Percentiles rank a stretch among this genome's conserved stretches.
Conservation (phyloP, 768 basidiomycete species). For the Lyophyllum atratum region DNA sequence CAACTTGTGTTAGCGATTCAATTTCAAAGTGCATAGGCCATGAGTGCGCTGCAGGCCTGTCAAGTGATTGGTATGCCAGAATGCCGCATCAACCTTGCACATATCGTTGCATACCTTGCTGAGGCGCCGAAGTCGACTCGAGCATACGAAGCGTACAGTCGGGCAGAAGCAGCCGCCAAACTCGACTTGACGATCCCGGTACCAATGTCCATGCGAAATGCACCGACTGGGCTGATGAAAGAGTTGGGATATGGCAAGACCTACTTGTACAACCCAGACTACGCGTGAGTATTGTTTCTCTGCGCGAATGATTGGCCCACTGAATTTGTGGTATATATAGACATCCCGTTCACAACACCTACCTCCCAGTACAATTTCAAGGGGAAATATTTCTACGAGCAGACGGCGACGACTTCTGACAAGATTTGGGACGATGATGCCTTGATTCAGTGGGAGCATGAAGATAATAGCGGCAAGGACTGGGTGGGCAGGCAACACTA, state of each 20-base stretch:
- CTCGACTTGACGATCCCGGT: conserved; percentile 56
- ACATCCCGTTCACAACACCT: conserved; percentile 69
- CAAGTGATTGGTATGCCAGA: conserved; percentile 81
- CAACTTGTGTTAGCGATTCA: not conserved
- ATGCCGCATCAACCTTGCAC: conserved; percentile 77
- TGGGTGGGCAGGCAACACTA: conserved; percentile 45
- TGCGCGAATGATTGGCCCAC: not conserved
- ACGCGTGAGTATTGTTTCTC: conserved; percentile 35
- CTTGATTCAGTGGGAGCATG: conserved; percentile 55
- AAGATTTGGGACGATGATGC: conserved; percentile 66
- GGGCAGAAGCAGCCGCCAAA: conserved; percentile 64
- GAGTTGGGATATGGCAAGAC: conserved; percentile 65
- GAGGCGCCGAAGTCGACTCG: conserved; percentile 84
- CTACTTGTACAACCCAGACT: conserved; percentile 67
- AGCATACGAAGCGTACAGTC: conserved; percentile 74
- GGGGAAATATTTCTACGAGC: conserved; percentile 45
- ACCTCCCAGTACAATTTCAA: conserved; percentile 52
- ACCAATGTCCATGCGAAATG: conserved; percentile 75
- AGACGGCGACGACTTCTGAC: conserved; percentile 39
- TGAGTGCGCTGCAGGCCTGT: conserved; percentile 63
- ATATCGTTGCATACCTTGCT: conserved; percentile 76
- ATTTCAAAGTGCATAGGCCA: conserved; percentile 44
- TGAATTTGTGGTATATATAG: conserved; percentile 25
- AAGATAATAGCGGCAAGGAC: conserved; percentile 44
- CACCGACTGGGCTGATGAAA: conserved; percentile 72